phyloP scores from a whole-genome alignment of 345 rosid genomes.

The Barbarea vulgaris region DNA sequence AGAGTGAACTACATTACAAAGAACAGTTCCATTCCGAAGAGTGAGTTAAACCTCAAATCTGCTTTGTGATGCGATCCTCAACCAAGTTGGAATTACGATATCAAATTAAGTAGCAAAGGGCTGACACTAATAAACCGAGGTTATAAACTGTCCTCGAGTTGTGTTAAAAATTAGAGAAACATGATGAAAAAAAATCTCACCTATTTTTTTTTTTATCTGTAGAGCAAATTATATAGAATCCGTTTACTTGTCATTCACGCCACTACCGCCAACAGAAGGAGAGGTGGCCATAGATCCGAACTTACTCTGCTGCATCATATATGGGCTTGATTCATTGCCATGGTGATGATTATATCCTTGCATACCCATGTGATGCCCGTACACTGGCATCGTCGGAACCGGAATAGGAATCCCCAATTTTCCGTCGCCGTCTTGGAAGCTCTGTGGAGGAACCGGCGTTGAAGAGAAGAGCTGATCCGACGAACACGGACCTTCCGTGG shows the following conservation, averaged over 20 bases:
- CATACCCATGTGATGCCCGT: constrained; percentile 51
- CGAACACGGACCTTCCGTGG: constrained; percentile 52
- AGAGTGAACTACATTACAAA: neutral
- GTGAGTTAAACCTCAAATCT: neutral
- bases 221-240: neutral
- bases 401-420: constrained; percentile 44
- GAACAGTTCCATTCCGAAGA: neutral
- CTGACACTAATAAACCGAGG: no score
- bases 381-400: constrained; percentile 40
- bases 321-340: constrained; percentile 43
- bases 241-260: constrained; percentile 51
- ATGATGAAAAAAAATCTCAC: neutral
- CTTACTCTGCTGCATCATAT: constrained; percentile 58
- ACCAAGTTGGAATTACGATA: neutral
- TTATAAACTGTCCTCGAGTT: neutral
- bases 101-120: neutral
- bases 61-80: neutral
- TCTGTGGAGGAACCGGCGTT: constrained; percentile 60
- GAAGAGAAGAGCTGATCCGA: constrained; percentile 75
- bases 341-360: constrained; percentile 29
- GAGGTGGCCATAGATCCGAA: constrained; percentile 48
- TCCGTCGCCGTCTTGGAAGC: constrained; percentile 47
- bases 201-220: neutral
- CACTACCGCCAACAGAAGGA: constrained; percentile 44
- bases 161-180: neutral